These are phyloP conservation scores for Apiospora phragmitis DNA, from an alignment of 2,329 filamentous ascomycete species.

Conservation along the genomic window DNA sequence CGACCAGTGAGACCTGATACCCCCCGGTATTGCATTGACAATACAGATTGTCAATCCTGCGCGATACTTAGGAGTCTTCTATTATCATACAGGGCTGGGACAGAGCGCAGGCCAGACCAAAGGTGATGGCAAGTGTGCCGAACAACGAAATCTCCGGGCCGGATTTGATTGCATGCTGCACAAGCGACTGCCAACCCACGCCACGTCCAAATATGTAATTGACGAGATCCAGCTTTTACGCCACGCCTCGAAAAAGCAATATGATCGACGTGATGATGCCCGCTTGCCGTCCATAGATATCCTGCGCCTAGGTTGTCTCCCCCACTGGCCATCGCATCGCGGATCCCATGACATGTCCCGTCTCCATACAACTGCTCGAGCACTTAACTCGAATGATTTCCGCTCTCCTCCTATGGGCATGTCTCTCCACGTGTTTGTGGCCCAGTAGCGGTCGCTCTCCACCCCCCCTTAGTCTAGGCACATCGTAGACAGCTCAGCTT, in stretches of 20 bases:
- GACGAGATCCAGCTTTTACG: background rate
- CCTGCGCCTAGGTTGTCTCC: background rate
- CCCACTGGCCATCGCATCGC: background rate
- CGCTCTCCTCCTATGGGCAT: background rate
- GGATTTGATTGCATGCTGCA: background rate
- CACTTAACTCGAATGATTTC: background rate
- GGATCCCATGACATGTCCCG: background rate
- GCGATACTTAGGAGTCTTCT: background rate
- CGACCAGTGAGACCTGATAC: background rate
- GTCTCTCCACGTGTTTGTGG: background rate
- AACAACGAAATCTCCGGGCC: background rate
- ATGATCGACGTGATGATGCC: background rate
- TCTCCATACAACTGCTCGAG: background rate
- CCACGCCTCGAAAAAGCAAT: background rate
- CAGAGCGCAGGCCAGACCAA: background rate
- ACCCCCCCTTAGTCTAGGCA: background rate
- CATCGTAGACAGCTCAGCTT: background rate
- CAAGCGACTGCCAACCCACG: background rate
- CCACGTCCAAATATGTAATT: background rate
- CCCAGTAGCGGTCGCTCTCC: background rate
- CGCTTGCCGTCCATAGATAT: background rate
- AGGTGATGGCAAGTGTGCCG: background rate
- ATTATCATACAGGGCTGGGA: background rate
- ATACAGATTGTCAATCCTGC: background rate
- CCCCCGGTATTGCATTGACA: background rate